Evolutionary conservation across 352 stramenopile genomes (phyloP).

Genomic region (Saprolegnia diclina): DNA sequence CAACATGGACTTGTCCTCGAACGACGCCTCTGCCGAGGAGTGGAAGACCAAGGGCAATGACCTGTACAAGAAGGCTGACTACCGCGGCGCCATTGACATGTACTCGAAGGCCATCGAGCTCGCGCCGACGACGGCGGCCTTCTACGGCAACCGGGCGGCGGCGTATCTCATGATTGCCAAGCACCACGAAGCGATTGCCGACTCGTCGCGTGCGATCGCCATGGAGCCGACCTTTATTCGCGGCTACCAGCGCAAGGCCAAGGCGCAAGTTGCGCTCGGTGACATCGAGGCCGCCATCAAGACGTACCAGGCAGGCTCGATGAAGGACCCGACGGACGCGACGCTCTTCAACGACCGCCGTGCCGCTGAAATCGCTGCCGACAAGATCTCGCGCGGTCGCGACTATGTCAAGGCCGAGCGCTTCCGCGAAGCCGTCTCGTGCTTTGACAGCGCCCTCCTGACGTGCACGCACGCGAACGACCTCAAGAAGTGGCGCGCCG

Average conservation of each 20-base stretch:
- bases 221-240: conserved; percentile 88
- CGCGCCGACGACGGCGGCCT: conserved; percentile 74
- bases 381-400: conserved; percentile 68
- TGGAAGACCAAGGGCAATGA: conserved; percentile 87
- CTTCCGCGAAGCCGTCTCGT: conserved; percentile 59
- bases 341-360: conserved; percentile 72
- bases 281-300: conserved; percentile 65
- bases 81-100: conserved; percentile 81
- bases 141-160: conserved; percentile 88
- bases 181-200: conserved; percentile 84
- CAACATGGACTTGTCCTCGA: not conserved
- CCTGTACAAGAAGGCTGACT: conserved; percentile 89
- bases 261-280: conserved; percentile 73
- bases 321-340: conserved; percentile 73
- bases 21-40: conserved; percentile 57
- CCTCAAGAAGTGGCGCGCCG: conserved; percentile 60
- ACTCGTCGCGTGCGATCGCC: conserved; percentile 87
- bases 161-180: conserved; percentile 87
- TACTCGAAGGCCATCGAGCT: conserved; percentile 89
- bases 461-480: conserved; percentile 63
- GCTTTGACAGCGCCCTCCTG: conserved; percentile 63
- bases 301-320: conserved; percentile 62
- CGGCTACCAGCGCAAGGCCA: conserved; percentile 87
- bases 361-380: conserved; percentile 69
- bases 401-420: conserved; percentile 60